phyloP scores from a whole-genome alignment of 148 eudicot species.

The Silene uniflora region DNA sequence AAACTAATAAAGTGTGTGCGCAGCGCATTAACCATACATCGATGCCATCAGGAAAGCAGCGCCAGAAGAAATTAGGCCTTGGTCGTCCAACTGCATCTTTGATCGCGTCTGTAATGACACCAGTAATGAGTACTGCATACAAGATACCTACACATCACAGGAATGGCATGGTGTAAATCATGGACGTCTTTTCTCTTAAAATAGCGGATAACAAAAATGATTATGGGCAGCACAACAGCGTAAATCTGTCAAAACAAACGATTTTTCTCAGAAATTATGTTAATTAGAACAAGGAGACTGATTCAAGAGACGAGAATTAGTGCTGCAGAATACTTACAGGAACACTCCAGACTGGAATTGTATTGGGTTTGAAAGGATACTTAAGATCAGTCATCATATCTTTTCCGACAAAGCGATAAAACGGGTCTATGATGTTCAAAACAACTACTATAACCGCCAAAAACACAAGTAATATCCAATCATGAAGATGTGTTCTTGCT shows the following conservation, averaged over 20 bases:
- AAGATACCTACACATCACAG: conserved; percentile 47
- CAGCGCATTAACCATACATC: conserved; percentile 35
- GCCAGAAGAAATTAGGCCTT: conserved; percentile 91
- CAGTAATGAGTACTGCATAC: conserved; percentile 60
- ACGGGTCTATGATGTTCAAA: conserved; percentile 54
- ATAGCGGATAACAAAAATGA: conserved; percentile 47
- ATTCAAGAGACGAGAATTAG: background rate
- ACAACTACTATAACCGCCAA: conserved; percentile 39
- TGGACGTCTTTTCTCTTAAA: conserved; percentile 55
- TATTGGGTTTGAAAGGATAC: conserved; percentile 61
- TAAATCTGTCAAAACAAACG: conserved; percentile 35
- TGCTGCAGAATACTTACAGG: conserved; percentile 42
- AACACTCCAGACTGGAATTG: conserved; percentile 78
- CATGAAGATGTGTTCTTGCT: conserved; percentile 64
- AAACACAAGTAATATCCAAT: conserved; percentile 64
- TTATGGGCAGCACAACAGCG: conserved; percentile 59
- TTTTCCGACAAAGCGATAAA: conserved; percentile 72
- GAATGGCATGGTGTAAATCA: conserved; percentile 71
- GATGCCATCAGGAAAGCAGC: conserved; percentile 86
- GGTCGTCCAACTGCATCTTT: conserved; percentile 91
- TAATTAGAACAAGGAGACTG: background rate
- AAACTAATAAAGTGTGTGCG: background rate
- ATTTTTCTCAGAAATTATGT: background rate
- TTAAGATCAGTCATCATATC: conserved; percentile 77
- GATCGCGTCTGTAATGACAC: conserved; percentile 75